phyloP scores from a whole-genome alignment of 345 rosid species.

The Clausena lansium region DNA sequence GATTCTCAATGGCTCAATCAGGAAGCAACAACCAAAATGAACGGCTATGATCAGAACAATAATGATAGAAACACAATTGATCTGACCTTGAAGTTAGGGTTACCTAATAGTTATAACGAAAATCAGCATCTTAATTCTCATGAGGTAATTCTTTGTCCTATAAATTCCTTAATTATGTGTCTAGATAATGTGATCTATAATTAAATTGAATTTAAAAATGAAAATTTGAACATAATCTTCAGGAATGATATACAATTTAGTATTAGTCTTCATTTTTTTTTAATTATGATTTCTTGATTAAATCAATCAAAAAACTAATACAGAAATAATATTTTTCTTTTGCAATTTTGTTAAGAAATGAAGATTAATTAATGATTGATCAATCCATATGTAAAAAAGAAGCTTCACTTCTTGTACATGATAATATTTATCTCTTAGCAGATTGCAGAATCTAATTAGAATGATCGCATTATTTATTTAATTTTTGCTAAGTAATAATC shows the following conservation, averaged over 20 bases:
- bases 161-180: neutral
- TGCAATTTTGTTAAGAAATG: neutral
- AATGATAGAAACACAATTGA: neutral
- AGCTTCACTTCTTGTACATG: neutral
- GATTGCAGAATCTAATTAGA: neutral
- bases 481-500: neutral
- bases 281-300: too few species aligned
- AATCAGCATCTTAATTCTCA: neutral
- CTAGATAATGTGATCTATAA: neutral
- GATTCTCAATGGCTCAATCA: neutral
- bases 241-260: too few species aligned
- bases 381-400: neutral
- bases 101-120: neutral
- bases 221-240: too few species aligned
- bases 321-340: neutral
- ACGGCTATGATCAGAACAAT: neutral
- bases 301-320: neutral
- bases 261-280: too few species aligned
- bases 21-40: neutral
- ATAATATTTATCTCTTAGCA: neutral
- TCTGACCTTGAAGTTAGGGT: conserved; percentile 1
- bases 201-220: neutral
- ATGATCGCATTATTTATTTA: neutral
- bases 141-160: neutral
- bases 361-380: too few species aligned